Evolutionary conservation across 495 filamentous ascomycete genomes (phyloP).

Genomic region (Aspergillus saccharolyticus): DNA sequence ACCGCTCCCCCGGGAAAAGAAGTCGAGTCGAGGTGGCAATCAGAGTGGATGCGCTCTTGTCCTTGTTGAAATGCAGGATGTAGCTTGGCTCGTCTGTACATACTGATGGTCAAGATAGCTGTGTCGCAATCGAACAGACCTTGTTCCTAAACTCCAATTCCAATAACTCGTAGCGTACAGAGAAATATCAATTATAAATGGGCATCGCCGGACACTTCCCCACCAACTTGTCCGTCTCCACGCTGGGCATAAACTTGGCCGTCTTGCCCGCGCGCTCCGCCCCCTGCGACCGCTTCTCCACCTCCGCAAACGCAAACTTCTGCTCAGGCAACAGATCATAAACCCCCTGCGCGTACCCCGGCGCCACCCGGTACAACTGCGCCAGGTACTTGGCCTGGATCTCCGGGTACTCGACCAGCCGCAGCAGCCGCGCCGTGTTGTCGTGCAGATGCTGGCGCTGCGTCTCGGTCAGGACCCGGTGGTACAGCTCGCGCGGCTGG

Average conservation of each 20-base stretch:
- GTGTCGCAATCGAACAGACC: too few relatives aligned
- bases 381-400: slow-evolving; percentile 50
- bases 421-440: slow-evolving; percentile 42
- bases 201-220: slow-evolving; percentile 24
- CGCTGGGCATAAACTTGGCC: slow-evolving; percentile 38
- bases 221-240: slow-evolving; percentile 26
- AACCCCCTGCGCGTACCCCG: slow-evolving; percentile 42
- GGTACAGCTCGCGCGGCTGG: slow-evolving; percentile 47
- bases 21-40: too few relatives aligned
- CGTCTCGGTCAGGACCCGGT: slow-evolving; percentile 40
- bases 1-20: too few relatives aligned
- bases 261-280: slow-evolving; percentile 41
- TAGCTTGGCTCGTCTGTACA: too few relatives aligned
- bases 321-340: slow-evolving; percentile 41
- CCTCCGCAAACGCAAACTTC: slow-evolving; percentile 34
- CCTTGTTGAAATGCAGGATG: too few relatives aligned
- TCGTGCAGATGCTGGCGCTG: slow-evolving; percentile 37
- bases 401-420: slow-evolving; percentile 9
- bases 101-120: too few relatives aligned
- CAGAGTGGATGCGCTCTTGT: too few relatives aligned
- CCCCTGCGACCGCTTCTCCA: slow-evolving; percentile 35
- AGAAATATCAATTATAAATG: slow-evolving; percentile 32
- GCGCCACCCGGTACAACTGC: slow-evolving; percentile 48
- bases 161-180: too few relatives aligned
- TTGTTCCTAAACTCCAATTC: too few relatives aligned